A percentile compares a stretch with the other conserved stretches of the same genome.
phyloP scores from a whole-genome alignment of 371 early-diverging fungal species.

The Mortierella sp. region DNA sequence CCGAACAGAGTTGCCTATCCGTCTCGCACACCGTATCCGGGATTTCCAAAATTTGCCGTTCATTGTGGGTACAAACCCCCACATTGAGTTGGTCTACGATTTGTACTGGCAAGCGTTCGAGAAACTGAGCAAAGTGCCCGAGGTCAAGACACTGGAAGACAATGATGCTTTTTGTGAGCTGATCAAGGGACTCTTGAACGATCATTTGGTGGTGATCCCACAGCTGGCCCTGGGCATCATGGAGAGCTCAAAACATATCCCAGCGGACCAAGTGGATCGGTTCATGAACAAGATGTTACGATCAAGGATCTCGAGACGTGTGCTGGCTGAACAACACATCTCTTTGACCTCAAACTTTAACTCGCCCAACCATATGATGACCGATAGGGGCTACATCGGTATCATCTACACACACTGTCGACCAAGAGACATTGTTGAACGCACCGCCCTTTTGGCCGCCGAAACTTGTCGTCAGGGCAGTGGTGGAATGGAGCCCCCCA shows the following conservation, averaged over 20 bases:
- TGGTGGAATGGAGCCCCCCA: slow-evolving; percentile 50
- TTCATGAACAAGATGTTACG: slow-evolving; percentile 92
- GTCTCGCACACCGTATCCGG: slow-evolving; percentile 91
- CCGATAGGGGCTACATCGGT: slow-evolving; percentile 63
- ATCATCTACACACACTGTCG: slow-evolving; percentile 69
- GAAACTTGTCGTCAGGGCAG: slow-evolving; percentile 38
- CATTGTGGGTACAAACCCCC: slow-evolving; percentile 92
- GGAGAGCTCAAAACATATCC: slow-evolving; percentile 77
- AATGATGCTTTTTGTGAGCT: slow-evolving; percentile 81
- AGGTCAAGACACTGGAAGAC: slow-evolving; percentile 76
- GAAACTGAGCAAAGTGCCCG: slow-evolving; percentile 70
- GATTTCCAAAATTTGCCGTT: slow-evolving; percentile 92
- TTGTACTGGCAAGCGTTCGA: slow-evolving; percentile 95
- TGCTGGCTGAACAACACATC: slow-evolving; percentile 94
- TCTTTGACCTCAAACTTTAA: slow-evolving; percentile 75
- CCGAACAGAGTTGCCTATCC: slow-evolving; percentile 88
- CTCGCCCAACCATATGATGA: slow-evolving; percentile 51
- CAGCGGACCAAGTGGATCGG: slow-evolving; percentile 70
- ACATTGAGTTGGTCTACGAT: slow-evolving; percentile 84
- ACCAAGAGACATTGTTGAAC: slow-evolving; percentile 61
- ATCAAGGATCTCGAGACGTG: slow-evolving; percentile 91
- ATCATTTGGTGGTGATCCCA: slow-evolving; percentile 86
- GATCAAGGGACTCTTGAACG: slow-evolving; percentile 75
- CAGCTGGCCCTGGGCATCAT: slow-evolving; percentile 85
- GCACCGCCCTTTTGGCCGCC: slow-evolving; percentile 51